phyloP scores from a whole-genome alignment of 2,329 filamentous ascomycete species.

The Purpureocillium lavendulum region DNA sequence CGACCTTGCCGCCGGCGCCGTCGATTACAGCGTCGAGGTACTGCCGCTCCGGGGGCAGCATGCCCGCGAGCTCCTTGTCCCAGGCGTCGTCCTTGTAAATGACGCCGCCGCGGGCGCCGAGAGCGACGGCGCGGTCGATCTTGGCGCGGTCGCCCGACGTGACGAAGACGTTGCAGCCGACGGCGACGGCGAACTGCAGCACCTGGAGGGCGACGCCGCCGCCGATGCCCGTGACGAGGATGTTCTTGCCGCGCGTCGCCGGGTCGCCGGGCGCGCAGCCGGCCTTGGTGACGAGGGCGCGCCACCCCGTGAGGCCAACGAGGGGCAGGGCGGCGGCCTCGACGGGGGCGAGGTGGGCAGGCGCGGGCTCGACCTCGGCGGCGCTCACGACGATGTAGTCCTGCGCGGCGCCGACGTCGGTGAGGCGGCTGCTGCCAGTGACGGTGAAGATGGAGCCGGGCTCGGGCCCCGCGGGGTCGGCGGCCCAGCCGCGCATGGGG shows the following conservation, averaged over 20 bases:
- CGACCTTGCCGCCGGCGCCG: slow-evolving; percentile 79
- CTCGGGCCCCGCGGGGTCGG: slow-evolving; percentile 66
- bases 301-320: slow-evolving; percentile 81
- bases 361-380: slow-evolving; percentile 67
- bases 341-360: slow-evolving; percentile 58
- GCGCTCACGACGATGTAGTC: slow-evolving; percentile 65
- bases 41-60: slow-evolving; percentile 57
- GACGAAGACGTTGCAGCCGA: slow-evolving; percentile 73
- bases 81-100: slow-evolving; percentile 70
- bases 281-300: slow-evolving; percentile 74
- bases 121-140: slow-evolving; percentile 57
- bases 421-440: slow-evolving; percentile 58
- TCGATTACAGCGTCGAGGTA: slow-evolving; percentile 81
- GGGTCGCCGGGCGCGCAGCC: slow-evolving; percentile 39
- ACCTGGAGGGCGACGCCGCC: slow-evolving; percentile 83
- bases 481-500: slow-evolving; percentile 70
- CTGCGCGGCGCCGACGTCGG: slow-evolving; percentile 59
- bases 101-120: slow-evolving; percentile 79
- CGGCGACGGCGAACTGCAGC: slow-evolving; percentile 68
- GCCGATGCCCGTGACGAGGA: slow-evolving; percentile 85
- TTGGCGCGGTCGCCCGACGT: slow-evolving; percentile 69
- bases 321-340: slow-evolving; percentile 82
- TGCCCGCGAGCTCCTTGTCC: slow-evolving; percentile 63
- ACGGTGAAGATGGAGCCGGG: slow-evolving; percentile 48
- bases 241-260: slow-evolving; percentile 50